Evolutionary conservation across 2,329 filamentous ascomycete genomes (phyloP), one percentile per base, ranked within the genome.

Genomic region (Chalara sp.): DNA sequence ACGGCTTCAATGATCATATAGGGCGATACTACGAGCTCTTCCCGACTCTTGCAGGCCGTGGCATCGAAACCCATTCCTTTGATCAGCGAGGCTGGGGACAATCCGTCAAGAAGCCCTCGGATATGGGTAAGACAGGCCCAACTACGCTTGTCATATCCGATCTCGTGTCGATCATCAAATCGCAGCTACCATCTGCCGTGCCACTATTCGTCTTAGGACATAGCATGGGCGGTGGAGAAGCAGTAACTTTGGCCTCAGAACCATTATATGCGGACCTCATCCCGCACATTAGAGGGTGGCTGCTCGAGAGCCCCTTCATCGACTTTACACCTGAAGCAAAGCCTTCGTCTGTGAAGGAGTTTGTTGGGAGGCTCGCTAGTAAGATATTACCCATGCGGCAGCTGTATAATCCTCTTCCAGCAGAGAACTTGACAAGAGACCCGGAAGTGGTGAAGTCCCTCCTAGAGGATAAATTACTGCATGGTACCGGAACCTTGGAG

Each of bases 41-140:
- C 70, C 76, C 82, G 5, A 72, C 70, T 11, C 78, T 96, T 45
- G 84, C 86, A 28, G 71, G 74, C 8, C 77, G 77, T 49, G 87
- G 86, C 55, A 90, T 96, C 61, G 82, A 87, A 62, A 79, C 89
- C 45, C 80, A 86, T 63, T 77, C 81, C 55, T 87, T 91, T 66
- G 91, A 96, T 67, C 91, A 96, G 73, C 83, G 82, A 66, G 90
- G 91, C 66, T 96, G 90, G 90, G 91, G 91, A 54, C 83, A 80
- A 50, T 87, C 81, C 49, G 87, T 85, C 28, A 74, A 70, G 37
- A 75, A 73, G 48, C 72, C 79, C 28, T 68, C 78, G 10, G 78
- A 92, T 54, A 76, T 74, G 60, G 91, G 91, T 46, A 73, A 81
- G 49, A 88, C 87, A 1, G 91, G 91, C 6, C 76, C 84, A 6